Evolutionary conservation across 495 filamentous ascomycete genomes (phyloP).

Genomic region (Daldinia concentrica): DNA sequence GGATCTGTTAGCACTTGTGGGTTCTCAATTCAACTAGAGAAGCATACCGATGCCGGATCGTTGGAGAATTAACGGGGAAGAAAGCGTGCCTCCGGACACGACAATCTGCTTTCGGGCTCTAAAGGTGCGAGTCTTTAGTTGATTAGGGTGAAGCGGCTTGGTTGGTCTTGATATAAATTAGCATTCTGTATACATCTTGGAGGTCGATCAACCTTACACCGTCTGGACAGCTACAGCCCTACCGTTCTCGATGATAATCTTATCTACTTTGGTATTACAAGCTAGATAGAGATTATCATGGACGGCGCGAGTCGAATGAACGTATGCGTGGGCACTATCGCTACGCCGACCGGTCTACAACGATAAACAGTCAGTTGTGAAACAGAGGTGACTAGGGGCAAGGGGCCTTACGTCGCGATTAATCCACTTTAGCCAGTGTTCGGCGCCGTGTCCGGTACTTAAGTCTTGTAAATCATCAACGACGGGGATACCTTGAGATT

Average conservation of each 20-base stretch:
- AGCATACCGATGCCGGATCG: conserved; percentile 68
- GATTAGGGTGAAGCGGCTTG: conserved; percentile 51
- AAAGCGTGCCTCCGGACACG: conserved; percentile 80
- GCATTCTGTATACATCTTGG: neutral
- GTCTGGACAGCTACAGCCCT: conserved; percentile 69
- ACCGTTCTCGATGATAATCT: conserved; percentile 77
- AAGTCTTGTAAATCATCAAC: conserved; percentile 77
- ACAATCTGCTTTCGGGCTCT: conserved; percentile 81
- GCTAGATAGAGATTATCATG: conserved; percentile 77
- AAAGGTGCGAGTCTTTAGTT: conserved; percentile 65
- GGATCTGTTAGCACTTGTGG: conserved; percentile 20
- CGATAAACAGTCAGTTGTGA: conserved; percentile 14
- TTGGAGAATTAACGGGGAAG: conserved; percentile 81
- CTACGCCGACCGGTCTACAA: conserved; percentile 69
- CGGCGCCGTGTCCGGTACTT: conserved; percentile 67
- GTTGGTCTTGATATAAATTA: conserved; percentile 47
- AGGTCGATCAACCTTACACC: conserved; percentile 44
- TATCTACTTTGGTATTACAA: conserved; percentile 85
- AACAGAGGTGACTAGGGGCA: neutral
- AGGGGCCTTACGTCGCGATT: conserved; percentile 66
- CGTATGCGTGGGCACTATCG: conserved; percentile 80
- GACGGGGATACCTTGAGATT: conserved; percentile 77
- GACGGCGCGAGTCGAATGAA: conserved; percentile 72
- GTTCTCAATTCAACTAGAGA: neutral
- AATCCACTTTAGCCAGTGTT: conserved; percentile 74